Percentiles rank a stretch among this genome's conserved stretches.
phyloP scores from a whole-genome alignment of 345 rosid species.

The Eucalyptus camaldulensis region DNA sequence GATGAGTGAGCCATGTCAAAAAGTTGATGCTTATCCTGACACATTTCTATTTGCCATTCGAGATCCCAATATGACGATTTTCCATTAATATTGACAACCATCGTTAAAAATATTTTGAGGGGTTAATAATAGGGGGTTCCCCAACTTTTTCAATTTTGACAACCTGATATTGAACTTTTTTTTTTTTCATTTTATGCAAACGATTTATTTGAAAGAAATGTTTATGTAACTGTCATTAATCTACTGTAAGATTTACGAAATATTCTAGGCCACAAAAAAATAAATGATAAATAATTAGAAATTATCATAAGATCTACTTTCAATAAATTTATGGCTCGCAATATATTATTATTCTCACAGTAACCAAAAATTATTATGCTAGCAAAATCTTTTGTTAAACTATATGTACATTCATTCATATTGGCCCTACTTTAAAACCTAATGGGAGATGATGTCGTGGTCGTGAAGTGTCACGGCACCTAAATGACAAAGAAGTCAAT shows the following conservation, averaged over 20 bases:
- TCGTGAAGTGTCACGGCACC: not conserved
- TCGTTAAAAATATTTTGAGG: not conserved
- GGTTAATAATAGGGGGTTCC: not conserved
- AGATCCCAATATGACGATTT: not conserved
- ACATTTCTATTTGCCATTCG: not conserved
- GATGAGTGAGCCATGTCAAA: not conserved
- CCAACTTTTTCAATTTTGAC: not conserved
- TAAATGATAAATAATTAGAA: no score
- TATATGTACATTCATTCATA: not conserved
- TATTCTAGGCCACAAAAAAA: no score
- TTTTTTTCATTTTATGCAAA: not conserved
- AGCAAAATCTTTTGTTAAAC: not conserved
- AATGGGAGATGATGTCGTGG: not conserved
- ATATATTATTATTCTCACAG: no score
- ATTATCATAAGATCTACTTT: no score
- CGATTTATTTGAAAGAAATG: fast-evolving
- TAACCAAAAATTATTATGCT: no score
- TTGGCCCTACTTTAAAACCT: not conserved
- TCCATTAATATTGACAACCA: not conserved
- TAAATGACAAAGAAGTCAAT: fast-evolving
- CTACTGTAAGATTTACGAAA: no score
- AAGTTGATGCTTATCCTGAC: not conserved
- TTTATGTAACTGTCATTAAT: no score
- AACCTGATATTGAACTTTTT: not conserved
- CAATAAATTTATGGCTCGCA: fast-evolving